These are phyloP conservation scores for Colletotrichum musicola DNA, from an alignment of 2,329 filamentous ascomycete genomes.

Conservation along the genomic window DNA sequence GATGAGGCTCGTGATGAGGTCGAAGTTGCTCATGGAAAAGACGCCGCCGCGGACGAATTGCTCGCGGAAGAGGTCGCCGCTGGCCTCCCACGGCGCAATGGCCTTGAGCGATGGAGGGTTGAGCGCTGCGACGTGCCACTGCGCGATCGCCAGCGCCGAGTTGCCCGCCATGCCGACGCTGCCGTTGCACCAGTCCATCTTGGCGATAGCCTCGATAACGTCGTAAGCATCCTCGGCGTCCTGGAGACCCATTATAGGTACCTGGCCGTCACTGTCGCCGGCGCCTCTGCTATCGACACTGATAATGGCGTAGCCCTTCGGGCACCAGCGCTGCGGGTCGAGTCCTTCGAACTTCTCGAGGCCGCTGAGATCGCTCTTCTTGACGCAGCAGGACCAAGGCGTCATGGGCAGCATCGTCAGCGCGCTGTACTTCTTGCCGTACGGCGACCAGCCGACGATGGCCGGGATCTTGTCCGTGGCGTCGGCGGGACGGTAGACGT, in stretches of 20 bases:
- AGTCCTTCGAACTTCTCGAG: constrained; percentile 45
- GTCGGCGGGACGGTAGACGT: constrained; percentile 59
- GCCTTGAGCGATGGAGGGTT: constrained; percentile 42
- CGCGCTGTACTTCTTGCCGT: constrained; percentile 60
- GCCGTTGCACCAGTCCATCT: constrained; percentile 48
- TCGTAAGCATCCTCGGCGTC: constrained; percentile 47
- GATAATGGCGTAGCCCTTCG: constrained; percentile 50
- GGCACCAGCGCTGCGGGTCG: constrained; percentile 46
- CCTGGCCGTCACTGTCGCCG: constrained; percentile 43
- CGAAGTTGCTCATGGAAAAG: constrained; percentile 55
- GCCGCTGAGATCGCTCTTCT: constrained; percentile 40
- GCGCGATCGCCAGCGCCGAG: constrained; percentile 44
- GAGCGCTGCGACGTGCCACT: constrained; percentile 42
- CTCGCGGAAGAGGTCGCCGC: constrained; percentile 60
- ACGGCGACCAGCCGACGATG: constrained; percentile 59
- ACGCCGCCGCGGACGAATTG: constrained; percentile 58
- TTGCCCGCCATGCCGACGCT: constrained; percentile 49
- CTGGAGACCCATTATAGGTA: constrained; percentile 45
- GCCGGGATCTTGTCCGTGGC: constrained; percentile 53
- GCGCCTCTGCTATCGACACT: constrained; percentile 51
- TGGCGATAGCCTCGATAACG: constrained; percentile 46
- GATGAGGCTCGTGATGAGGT: constrained; percentile 54
- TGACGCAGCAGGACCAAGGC: constrained; percentile 42
- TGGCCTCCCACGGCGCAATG: constrained; percentile 57
- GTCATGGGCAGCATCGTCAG: constrained; percentile 52